Percentiles rank a stretch among this genome's conserved stretches.
These are phyloP conservation scores for Parastagonospora avenae DNA, from an alignment of 2,329 filamentous ascomycete genomes.

Conservation along the genomic window DNA sequence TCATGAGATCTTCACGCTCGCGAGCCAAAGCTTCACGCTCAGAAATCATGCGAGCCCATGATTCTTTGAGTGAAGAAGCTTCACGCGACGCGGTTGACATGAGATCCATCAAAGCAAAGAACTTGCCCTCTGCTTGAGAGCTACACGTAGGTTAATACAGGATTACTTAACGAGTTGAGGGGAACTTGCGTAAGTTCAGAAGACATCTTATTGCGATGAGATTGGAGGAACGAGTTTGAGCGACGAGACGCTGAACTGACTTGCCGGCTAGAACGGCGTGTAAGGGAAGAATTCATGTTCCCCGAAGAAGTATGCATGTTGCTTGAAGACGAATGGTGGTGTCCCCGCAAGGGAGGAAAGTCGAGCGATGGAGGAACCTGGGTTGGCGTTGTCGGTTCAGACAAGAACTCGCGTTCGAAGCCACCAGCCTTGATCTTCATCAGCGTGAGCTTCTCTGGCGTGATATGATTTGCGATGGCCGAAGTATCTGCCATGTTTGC, in stretches of 20 bases:
- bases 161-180: no score
- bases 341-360: conserved; percentile 1
- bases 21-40: conserved; percentile 30
- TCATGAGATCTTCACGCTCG: conserved; percentile 25
- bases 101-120: conserved; percentile 36
- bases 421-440: conserved; percentile 28
- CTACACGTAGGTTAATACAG: no score
- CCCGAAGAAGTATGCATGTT: neutral
- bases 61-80: conserved; percentile 30
- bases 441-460: conserved; percentile 28
- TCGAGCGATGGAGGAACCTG: conserved; percentile 17
- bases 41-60: conserved; percentile 29
- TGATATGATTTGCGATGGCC: conserved; percentile 11
- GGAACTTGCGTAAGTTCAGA: conserved; percentile 19
- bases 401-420: conserved; percentile 27
- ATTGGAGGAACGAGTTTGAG: conserved; percentile 27
- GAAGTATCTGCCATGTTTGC: neutral
- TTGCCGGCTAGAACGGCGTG: conserved; percentile 22
- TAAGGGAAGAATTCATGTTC: conserved; percentile 4
- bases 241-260: conserved; percentile 22
- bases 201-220: conserved; percentile 32
- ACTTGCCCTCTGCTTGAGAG: conserved; percentile 29
- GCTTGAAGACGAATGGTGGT: conserved; percentile 8
- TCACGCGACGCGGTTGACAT: conserved; percentile 32
- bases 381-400: conserved; percentile 25